These are phyloP conservation scores for Nakataea oryzae DNA, from an alignment of 2,329 filamentous ascomycete species.

Conservation along the genomic window DNA sequence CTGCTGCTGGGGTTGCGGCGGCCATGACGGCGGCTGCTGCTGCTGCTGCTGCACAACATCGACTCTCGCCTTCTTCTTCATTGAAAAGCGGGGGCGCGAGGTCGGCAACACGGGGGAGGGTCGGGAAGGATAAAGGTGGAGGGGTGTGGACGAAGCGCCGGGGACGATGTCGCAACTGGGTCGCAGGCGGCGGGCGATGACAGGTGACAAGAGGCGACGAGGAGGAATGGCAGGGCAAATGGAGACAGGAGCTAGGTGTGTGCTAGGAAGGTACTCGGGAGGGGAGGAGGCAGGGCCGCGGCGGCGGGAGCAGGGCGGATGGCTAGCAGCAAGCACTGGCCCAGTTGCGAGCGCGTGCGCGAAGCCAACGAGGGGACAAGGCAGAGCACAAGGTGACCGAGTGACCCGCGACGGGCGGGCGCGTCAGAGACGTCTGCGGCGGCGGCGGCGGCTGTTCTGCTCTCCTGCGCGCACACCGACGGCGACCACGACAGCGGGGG, in stretches of 20 bases:
- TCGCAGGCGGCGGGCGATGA: background rate
- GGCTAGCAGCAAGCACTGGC: background rate
- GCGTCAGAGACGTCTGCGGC: background rate
- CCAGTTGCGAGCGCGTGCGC: background rate
- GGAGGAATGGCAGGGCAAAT: background rate
- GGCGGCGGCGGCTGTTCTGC: background rate
- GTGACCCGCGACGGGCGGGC: background rate
- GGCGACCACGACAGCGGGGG: background rate
- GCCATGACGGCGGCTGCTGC: slow-evolving; percentile 6
- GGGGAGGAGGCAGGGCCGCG: too few species aligned
- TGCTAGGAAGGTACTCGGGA: background rate
- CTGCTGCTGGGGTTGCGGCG: slow-evolving; percentile 13
- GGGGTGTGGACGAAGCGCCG: background rate
- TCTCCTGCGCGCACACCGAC: background rate
- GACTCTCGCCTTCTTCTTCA: slow-evolving; percentile 13
- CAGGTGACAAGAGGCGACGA: background rate
- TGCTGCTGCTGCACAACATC: slow-evolving; percentile 11
- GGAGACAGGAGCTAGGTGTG: background rate
- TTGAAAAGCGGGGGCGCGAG: slow-evolving; percentile 5
- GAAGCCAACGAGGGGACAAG: background rate
- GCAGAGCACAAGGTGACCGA: background rate
- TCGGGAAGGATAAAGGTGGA: background rate
- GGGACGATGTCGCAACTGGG: background rate
- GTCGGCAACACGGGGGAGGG: background rate
- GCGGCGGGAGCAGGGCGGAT: background rate